Percentiles rank a stretch among this genome's conserved stretches.
Conservation (phyloP, 176 grass and related monocot species). For the Dactylis glomerata region DNA sequence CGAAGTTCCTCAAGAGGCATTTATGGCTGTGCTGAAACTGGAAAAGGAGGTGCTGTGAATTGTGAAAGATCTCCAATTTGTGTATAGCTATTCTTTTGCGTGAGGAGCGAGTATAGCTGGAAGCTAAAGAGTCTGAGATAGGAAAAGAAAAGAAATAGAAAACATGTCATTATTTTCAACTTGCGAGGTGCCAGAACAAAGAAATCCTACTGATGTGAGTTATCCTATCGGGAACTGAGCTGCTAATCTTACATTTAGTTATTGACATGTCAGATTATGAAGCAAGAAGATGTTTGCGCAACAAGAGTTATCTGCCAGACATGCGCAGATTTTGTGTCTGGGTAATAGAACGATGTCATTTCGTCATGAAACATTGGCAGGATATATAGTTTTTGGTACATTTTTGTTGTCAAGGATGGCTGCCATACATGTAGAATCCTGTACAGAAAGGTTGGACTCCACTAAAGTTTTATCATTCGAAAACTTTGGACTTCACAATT, state of each 20-base stretch:
- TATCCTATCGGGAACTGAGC: neutral
- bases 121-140: neutral
- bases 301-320: neutral
- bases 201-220: constrained; percentile 10
- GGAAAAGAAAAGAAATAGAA: neutral
- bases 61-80: constrained; percentile 21
- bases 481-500: neutral
- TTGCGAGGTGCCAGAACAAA: neutral
- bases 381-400: neutral
- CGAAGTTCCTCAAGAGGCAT: constrained; percentile 97
- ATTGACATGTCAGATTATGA: neutral
- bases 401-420: neutral
- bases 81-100: constrained; percentile 13
- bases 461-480: neutral
- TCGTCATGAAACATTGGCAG: neutral
- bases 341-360: neutral
- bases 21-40: constrained; percentile 92
- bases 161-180: neutral
- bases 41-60: constrained; percentile 81
- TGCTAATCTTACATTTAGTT: constrained; percentile 18
- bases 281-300: neutral
- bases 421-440: neutral
- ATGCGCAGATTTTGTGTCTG: neutral
- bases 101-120: neutral
- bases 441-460: neutral